Evolutionary conservation across 2,329 filamentous ascomycete genomes (phyloP).

Genomic region (Whalleya microplaca): DNA sequence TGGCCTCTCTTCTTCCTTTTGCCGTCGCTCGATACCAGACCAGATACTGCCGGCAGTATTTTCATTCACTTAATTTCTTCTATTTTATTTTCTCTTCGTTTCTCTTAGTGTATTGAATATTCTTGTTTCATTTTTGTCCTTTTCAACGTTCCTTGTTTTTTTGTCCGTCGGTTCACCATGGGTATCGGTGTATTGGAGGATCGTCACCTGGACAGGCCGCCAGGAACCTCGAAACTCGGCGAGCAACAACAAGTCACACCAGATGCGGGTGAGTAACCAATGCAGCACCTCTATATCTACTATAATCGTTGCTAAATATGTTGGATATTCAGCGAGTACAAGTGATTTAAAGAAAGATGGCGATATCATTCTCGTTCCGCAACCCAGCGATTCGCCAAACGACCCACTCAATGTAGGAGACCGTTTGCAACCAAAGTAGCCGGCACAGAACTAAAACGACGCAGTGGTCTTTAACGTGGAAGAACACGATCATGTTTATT

Average conservation of each 20-base stretch:
- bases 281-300: neutral
- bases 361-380: slow-evolving; percentile 30
- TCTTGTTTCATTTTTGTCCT: slow-evolving; percentile 9
- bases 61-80: slow-evolving; percentile 8
- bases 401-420: slow-evolving; percentile 29
- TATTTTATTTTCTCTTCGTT: neutral
- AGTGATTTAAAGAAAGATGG: slow-evolving; percentile 28
- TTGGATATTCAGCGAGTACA: slow-evolving; percentile 13
- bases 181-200: slow-evolving; percentile 28
- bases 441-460: slow-evolving; percentile 6
- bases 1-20: neutral
- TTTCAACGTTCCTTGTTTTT: slow-evolving; percentile 5
- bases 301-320: slow-evolving; percentile 3
- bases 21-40: slow-evolving; percentile 1
- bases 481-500: slow-evolving; percentile 28
- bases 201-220: slow-evolving; percentile 20
- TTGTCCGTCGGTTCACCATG: slow-evolving; percentile 18
- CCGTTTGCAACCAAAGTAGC: neutral
- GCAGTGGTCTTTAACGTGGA: slow-evolving; percentile 27
- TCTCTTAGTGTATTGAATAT: slow-evolving; percentile 2
- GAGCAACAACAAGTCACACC: slow-evolving; percentile 12
- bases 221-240: slow-evolving; percentile 28
- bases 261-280: slow-evolving; percentile 21
- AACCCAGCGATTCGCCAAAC: slow-evolving; percentile 31
- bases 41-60: slow-evolving; percentile 28